Evolutionary conservation across 108 stramenopile species (phyloP).

Genomic region (Cyclotella sp.): DNA sequence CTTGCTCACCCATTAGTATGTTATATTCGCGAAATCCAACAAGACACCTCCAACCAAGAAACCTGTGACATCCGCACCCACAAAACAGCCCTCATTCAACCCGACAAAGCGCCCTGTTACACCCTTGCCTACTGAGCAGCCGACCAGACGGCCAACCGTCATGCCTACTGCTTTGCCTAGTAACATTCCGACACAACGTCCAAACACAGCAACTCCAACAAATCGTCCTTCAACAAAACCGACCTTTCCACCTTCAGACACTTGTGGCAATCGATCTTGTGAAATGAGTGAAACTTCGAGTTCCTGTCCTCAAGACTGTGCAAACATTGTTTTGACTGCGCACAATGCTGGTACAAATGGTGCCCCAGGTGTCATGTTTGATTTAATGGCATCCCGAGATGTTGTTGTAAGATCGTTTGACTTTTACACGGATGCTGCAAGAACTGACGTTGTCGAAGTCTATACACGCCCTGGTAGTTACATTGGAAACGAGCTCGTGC

Average conservation of each 20-base stretch:
- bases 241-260: background rate
- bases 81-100: background rate
- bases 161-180: background rate
- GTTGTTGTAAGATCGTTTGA: constrained; percentile 14
- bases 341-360: constrained; percentile 1
- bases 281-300: constrained; percentile 4
- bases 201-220: background rate
- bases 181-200: background rate
- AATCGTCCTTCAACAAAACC: background rate
- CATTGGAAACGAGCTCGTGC: constrained; percentile 11
- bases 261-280: constrained; percentile 21
- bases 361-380: constrained; percentile 29
- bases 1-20: background rate
- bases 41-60: background rate
- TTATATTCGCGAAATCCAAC: background rate
- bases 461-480: constrained; percentile 30
- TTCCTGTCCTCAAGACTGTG: constrained; percentile 18
- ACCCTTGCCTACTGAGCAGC: no score
- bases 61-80: background rate
- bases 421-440: constrained; percentile 16
- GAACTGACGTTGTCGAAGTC: constrained; percentile 11
- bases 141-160: background rate
- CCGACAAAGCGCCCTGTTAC: constrained; percentile 12
- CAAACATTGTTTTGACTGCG: background rate
- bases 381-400: constrained; percentile 9